Evolutionary conservation across 208 protist species (phyloP).

Genomic region (Novymonas esmeraldas): DNA sequence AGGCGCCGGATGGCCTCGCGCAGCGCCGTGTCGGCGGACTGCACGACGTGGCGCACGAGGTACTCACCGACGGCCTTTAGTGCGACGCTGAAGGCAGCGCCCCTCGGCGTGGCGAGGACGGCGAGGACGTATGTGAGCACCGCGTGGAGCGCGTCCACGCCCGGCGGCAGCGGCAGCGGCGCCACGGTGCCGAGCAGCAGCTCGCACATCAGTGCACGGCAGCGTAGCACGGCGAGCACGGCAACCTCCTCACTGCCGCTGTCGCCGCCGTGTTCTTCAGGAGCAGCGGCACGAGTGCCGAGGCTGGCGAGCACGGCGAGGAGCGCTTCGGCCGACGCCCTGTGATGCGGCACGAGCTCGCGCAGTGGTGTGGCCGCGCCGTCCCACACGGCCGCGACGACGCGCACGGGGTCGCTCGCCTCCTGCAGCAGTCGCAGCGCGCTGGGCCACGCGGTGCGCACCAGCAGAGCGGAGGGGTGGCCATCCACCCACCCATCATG

Average conservation of each 20-base stretch:
- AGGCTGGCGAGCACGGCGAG: constrained; percentile 21
- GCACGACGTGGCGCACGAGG: constrained; percentile 45
- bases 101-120: constrained; percentile 25
- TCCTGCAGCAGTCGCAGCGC: constrained; percentile 13
- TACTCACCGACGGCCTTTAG: constrained; percentile 36
- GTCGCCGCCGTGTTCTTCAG: too few relatives aligned
- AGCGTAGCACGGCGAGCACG: constrained; percentile 12
- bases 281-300: not conserved
- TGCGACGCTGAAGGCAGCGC: constrained; percentile 13
- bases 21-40: constrained; percentile 36
- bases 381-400: constrained; percentile 5
- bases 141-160: constrained; percentile 11
- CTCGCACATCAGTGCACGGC: constrained; percentile 19
- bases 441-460: constrained; percentile 5
- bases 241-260: not conserved
- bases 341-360: constrained; percentile 8
- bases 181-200: constrained; percentile 17
- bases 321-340: not conserved
- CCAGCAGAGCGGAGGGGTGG: not conserved
- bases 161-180: constrained; percentile 6
- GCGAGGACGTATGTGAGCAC: constrained; percentile 38
- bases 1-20: constrained; percentile 59
- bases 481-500: not conserved
- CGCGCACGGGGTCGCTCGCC: not conserved
- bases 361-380: not conserved